Conservation (phyloP, 495 filamentous ascomycete genomes). For the Penicillium bialowiezense region DNA sequence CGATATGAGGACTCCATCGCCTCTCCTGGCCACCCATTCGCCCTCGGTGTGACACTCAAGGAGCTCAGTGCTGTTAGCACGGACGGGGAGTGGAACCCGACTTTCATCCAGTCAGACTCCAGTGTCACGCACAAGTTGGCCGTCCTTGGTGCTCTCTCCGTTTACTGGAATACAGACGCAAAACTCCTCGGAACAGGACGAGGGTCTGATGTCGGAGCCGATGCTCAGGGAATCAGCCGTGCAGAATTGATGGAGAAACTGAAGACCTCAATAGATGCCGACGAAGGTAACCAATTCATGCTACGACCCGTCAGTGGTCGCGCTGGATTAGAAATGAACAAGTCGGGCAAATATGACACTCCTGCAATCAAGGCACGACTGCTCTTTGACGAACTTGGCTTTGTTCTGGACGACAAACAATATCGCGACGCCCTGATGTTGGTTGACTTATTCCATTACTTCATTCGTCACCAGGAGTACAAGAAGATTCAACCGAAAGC, state of each 20-base stretch:
- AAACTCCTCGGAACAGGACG: conserved; percentile 73
- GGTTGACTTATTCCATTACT: conserved; percentile 96
- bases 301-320: conserved; percentile 91
- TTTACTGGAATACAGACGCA: conserved; percentile 98
- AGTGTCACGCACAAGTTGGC: conserved; percentile 88
- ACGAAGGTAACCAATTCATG: conserved; percentile 85
- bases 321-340: conserved; percentile 88
- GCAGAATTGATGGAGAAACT: conserved; percentile 74
- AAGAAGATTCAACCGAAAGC: conserved; percentile 87
- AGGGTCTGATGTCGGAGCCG: conserved; percentile 55
- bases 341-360: conserved; percentile 73
- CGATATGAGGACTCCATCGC: conserved; percentile 98
- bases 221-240: conserved; percentile 64
- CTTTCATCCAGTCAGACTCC: conserved; percentile 84
- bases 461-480: conserved; percentile 96
- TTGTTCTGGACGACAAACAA: conserved; percentile 92
- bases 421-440: conserved; percentile 97
- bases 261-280: conserved; percentile 68
- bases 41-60: conserved; percentile 83
- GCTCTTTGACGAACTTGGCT: conserved; percentile 92
- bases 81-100: conserved; percentile 87
- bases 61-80: conserved; percentile 97
- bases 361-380: conserved; percentile 89
- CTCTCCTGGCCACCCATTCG: conserved; percentile 91
- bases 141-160: conserved; percentile 77